Conservation (phyloP, 23 red algal species). For the Chondrus crispus region DNA sequence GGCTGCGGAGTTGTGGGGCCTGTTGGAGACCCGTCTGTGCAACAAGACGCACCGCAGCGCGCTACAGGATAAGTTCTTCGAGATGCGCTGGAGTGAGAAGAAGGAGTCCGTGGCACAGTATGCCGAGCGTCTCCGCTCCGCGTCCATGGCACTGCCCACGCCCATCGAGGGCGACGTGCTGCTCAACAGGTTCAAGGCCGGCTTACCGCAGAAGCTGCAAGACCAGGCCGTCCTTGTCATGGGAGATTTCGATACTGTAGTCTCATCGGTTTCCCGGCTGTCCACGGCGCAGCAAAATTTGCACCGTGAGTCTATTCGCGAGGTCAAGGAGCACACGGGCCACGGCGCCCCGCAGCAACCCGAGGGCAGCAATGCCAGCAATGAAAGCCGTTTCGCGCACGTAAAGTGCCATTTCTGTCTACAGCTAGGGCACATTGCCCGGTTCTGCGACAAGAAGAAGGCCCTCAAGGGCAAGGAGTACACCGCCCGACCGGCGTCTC, state of each 20-base stretch:
- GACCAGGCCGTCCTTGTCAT: neutral
- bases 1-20: neutral
- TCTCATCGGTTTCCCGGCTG: neutral
- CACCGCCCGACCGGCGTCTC: neutral
- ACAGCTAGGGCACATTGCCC: neutral
- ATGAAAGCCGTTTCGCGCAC: neutral
- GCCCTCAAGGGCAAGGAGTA: neutral
- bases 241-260: conserved; percentile 18
- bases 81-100: neutral
- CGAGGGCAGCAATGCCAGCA: neutral
- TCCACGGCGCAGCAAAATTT: neutral
- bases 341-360: too few species aligned
- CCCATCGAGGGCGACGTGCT: neutral
- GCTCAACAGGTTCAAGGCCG: neutral
- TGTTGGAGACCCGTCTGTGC: neutral
- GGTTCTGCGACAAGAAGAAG: neutral
- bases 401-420: neutral
- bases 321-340: neutral
- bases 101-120: neutral
- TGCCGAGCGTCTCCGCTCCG: neutral
- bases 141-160: neutral
- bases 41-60: neutral
- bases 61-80: conserved; percentile 6
- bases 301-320: neutral
- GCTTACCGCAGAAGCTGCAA: neutral